phyloP scores from a whole-genome alignment of 148 eudicot species.

The Nyssa sinensis region DNA sequence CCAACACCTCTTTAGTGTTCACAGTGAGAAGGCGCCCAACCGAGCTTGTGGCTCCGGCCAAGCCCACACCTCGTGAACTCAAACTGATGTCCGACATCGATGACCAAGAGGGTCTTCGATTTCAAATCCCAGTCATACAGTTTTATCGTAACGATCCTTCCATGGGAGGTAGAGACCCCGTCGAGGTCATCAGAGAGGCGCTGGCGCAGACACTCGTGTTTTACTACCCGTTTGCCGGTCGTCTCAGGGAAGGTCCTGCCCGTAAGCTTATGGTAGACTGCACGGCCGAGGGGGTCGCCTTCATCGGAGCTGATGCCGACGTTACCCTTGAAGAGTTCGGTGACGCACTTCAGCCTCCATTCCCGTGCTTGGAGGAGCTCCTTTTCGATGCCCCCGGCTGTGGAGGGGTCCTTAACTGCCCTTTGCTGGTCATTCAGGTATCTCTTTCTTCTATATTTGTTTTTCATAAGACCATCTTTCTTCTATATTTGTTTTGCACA shows the following conservation, averaged over 20 bases:
- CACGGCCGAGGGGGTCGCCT: slow-evolving; percentile 23
- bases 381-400: slow-evolving; percentile 21
- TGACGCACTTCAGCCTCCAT: slow-evolving; percentile 26
- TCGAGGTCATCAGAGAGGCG: slow-evolving; percentile 20
- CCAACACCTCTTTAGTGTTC: not conserved
- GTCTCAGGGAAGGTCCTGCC: slow-evolving; percentile 21
- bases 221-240: slow-evolving; percentile 24
- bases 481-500: no score
- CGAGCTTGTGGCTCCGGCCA: slow-evolving; percentile 19
- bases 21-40: slow-evolving; percentile 7
- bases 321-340: slow-evolving; percentile 19
- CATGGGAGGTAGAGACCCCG: slow-evolving; percentile 14
- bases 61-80: slow-evolving; percentile 18
- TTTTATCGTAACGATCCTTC: slow-evolving; percentile 7
- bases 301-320: slow-evolving; percentile 26
- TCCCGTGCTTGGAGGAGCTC: slow-evolving; percentile 22
- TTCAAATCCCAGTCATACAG: slow-evolving; percentile 24
- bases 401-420: slow-evolving; percentile 14
- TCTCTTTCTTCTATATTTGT: not conserved
- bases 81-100: slow-evolving; percentile 26
- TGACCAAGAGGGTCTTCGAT: slow-evolving; percentile 27
- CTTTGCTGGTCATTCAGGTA: slow-evolving; percentile 23
- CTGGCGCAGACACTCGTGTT: slow-evolving; percentile 15
- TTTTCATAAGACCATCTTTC: no score
- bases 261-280: slow-evolving; percentile 24